Base-by-base conservation (phyloP, 2,329 filamentous ascomycete genomes). In the Calonectria multiphialidica region DNA sequence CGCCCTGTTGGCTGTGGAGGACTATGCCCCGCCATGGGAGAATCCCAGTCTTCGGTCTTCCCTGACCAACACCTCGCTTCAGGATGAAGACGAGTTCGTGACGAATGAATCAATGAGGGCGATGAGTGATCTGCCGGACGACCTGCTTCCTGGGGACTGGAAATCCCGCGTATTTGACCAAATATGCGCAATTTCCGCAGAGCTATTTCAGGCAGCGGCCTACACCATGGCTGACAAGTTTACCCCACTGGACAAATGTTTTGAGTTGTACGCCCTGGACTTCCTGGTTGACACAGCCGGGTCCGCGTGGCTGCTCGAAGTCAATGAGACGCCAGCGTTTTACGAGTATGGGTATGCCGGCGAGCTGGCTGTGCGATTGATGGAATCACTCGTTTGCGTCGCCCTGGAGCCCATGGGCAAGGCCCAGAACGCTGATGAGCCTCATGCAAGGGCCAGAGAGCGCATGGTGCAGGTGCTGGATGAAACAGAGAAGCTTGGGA, bases 171-270 rank as follows among this genome's bases (percentile, higher is more conserved):
- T 83, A 2, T 85, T 83, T n/a, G 69, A 81, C 0, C 83, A 85
- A 71, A 79, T 84, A 3, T 84, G 83, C 47, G 66, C 72, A 1
- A 75, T 84, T 10, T 81, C 82, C 0, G 77, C 75, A 0, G 83
- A 85, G 57, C 23, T 84, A 5, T 81, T 85, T 35, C 77, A 76
- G 1, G 83, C 80, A 0, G 83, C 83, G 2, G 82, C 77, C 0
- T 77, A 84, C 15, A 83, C 82, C 1, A 84, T 85, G 83, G 81
- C 81, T 0, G 83, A 84, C 70, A 83, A 83, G 70, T 85, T 85
- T 68, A 83, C 78, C 0, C 79, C 81, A 0, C 15, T 85, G 23
- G 76, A 84, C 16, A 82, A 81, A 47, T 84, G 82, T 68, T 85
- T 84, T 47, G 83, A 84, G 73, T 65, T 85, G 13, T 85, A 84